Percentiles rank a stretch among this genome's conserved stretches.
Conservation (phyloP, 2,329 filamentous ascomycete genomes). For the Botryotinia calthae region DNA sequence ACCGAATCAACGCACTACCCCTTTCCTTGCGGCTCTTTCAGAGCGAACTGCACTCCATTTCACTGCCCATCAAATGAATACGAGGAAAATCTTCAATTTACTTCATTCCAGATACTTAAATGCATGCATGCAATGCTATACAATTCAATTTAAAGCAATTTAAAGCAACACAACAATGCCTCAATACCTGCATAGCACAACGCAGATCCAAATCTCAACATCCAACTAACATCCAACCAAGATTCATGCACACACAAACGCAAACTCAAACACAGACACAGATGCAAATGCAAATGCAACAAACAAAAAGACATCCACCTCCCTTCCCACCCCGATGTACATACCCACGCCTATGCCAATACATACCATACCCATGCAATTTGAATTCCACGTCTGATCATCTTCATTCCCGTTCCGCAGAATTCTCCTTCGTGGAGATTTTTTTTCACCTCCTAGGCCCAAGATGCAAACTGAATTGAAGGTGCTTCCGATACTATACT, state of each 20-base stretch:
- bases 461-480: background rate
- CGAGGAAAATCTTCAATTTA: background rate
- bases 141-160: no score
- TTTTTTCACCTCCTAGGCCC: background rate
- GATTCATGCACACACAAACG: background rate
- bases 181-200: background rate
- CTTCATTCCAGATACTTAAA: background rate
- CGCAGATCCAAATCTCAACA: background rate
- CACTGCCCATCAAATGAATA: accelerated
- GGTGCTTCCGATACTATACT: background rate
- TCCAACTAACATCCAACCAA: background rate
- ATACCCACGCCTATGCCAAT: background rate
- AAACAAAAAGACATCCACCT: background rate
- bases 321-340: background rate
- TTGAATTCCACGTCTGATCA: background rate
- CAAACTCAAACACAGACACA: background rate
- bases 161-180: background rate
- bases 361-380: background rate
- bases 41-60: no score
- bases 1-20: background rate
- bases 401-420: background rate
- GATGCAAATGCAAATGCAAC: background rate
- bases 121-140: background rate
- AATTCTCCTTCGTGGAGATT: background rate
- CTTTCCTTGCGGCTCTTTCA: background rate